A percentile compares a stretch with the other conserved stretches of the same genome.
Evolutionary conservation across 2,329 filamentous ascomycete species (phyloP).

Genomic region (Aspergillus novoparasiticus): DNA sequence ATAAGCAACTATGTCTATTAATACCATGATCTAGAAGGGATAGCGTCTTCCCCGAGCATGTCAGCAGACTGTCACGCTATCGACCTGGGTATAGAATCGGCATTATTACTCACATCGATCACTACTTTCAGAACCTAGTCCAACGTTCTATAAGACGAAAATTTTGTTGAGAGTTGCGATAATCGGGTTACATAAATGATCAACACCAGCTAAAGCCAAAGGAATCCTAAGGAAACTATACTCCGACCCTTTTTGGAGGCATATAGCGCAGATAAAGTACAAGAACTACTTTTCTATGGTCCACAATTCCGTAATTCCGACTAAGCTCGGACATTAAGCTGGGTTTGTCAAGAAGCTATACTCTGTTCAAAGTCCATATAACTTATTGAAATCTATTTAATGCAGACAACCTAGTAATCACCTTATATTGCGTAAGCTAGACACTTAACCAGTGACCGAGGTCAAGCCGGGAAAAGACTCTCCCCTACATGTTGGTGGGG

Average conservation of each 20-base stretch:
- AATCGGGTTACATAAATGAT: neutral
- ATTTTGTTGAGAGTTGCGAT: neutral
- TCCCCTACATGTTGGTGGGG: neutral
- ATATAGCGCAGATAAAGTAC: neutral
- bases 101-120: neutral
- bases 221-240: neutral
- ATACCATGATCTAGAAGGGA: too few species aligned
- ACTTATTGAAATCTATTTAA: neutral
- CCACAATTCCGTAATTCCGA: neutral
- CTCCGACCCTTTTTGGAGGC: neutral
- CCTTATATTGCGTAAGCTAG: neutral
- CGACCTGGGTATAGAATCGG: neutral
- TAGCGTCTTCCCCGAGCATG: too few species aligned
- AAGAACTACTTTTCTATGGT: neutral
- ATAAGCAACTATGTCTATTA: too few species aligned
- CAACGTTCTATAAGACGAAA: neutral
- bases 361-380: neutral
- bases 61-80: neutral
- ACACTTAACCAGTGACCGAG: neutral
- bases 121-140: too few species aligned
- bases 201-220: neutral
- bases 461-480: neutral
- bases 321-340: neutral
- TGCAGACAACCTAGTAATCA: neutral
- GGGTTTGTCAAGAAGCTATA: neutral